Base-by-base conservation (phyloP, 139 green algal species). In the Deuterostichococcus epilithicus region DNA sequence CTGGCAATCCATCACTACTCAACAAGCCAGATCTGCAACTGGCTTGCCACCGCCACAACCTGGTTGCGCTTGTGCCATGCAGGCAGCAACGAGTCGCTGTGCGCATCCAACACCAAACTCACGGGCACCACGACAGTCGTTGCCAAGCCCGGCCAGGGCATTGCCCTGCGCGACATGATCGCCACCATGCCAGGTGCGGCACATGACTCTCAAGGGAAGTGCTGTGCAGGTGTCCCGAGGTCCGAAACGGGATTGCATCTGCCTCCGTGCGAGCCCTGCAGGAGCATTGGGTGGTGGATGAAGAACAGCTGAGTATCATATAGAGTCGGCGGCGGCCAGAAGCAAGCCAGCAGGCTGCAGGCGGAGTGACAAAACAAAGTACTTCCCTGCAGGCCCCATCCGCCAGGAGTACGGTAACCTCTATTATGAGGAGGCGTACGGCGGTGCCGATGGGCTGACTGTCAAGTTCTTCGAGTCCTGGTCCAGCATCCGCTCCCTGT, bases 401-500 rank as follows among this genome's bases (percentile, higher is more conserved):
- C 63, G 63, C 10, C 30, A 35, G 63, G 63, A 69, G 63, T 26
- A 69, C 5, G 63, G 63, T 28, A 38, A 20, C 63, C 30, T 69
- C 10, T 69, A 38, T 28, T 69, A 69, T 23, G 63, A 69, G n/a
- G 63, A 69, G 63, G 32, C 30, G 30, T 69, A 6, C 6, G 63
- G 32, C 30, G n/a, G 63, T 28, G 63, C 23, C 15, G 63, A 37
- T 28, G 30, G 6, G 6, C n/a, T 69, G 28, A 69, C 63, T 4
- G 30, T 69, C 5, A 35, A 69, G 30, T 69, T 69, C 63, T 38
- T 69, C 63, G 63, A 69, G 63, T 38, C 30, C 63, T 69, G 63
- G 63, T 69, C 63, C 63, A 37, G 28, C 63, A 69, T 37, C 63
- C 63, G 63, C 63, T 28, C 63, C 28, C 63, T 69, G 30, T 37